A percentile compares a stretch with the other conserved stretches of the same genome.
phyloP scores from a whole-genome alignment of 1,139 yeast genomes.

The Blastobotrys serpentis region DNA sequence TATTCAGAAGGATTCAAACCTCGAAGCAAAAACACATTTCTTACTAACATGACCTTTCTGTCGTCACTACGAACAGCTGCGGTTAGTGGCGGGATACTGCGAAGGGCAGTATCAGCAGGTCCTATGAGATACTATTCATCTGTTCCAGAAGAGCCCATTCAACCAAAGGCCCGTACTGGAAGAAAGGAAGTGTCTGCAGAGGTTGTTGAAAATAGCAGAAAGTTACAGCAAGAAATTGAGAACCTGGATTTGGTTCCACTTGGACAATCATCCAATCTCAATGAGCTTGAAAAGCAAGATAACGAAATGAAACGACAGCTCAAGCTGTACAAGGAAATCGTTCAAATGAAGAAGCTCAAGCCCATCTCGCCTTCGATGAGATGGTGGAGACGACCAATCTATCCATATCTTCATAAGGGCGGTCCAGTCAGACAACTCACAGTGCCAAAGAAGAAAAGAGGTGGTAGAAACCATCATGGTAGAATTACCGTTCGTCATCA shows the following conservation, averaged over 20 bases:
- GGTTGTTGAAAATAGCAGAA: conserved; percentile 11
- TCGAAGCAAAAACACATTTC: background rate
- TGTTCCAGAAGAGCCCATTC: background rate
- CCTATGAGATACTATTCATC: background rate
- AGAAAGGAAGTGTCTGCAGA: conserved; percentile 11
- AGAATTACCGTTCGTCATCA: conserved; percentile 87
- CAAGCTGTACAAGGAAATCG: conserved; percentile 66
- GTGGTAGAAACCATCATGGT: conserved; percentile 92
- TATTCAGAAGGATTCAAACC: background rate
- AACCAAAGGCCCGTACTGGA: conserved; percentile 15
- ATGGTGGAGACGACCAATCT: conserved; percentile 85
- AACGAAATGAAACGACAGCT: conserved; percentile 67
- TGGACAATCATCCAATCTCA: conserved; percentile 38
- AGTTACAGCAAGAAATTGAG: conserved; percentile 13
- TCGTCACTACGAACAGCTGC: background rate
- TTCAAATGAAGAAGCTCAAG: conserved; percentile 69
- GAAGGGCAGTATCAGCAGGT: background rate
- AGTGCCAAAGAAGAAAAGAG: conserved; percentile 63
- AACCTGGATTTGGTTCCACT: conserved; percentile 30
- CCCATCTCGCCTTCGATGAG: conserved; percentile 87
- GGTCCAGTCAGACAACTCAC: conserved; percentile 78
- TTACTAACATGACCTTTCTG: background rate
- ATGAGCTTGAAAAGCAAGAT: conserved; percentile 81
- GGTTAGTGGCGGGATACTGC: background rate
- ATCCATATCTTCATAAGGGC: conserved; percentile 84